phyloP scores from a whole-genome alignment of 106 monocot genomes.

The Cymbidium sinense region DNA sequence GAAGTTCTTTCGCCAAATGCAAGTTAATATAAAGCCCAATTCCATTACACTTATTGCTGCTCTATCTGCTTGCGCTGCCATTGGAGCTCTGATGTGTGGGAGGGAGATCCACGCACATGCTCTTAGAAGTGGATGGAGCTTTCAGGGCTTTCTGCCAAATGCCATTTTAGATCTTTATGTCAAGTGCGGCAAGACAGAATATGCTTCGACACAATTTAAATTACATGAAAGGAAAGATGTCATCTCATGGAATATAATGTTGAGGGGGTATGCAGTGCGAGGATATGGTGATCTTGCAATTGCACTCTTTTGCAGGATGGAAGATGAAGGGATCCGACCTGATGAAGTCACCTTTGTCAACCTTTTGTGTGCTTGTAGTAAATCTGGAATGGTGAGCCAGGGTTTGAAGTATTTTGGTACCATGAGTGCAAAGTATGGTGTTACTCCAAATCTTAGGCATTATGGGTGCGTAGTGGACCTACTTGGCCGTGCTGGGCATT shows the following conservation, averaged over 20 bases:
- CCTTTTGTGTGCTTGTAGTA: slow-evolving; percentile 66
- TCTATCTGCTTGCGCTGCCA: slow-evolving; percentile 55
- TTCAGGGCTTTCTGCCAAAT: slow-evolving; percentile 56
- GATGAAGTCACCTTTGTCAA: slow-evolving; percentile 80
- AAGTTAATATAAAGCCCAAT: slow-evolving; percentile 49
- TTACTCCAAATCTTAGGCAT: slow-evolving; percentile 65
- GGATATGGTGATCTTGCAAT: slow-evolving; percentile 53
- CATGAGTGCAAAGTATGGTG: slow-evolving; percentile 35
- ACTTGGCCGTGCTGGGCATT: slow-evolving; percentile 54
- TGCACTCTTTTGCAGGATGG: slow-evolving; percentile 49
- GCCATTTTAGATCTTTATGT: slow-evolving; percentile 73
- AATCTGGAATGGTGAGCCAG: slow-evolving; percentile 50
- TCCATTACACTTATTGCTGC: slow-evolving; percentile 52
- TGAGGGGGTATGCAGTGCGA: slow-evolving; percentile 45
- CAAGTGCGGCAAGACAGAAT: slow-evolving; percentile 68
- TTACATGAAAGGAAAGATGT: slow-evolving; percentile 44
- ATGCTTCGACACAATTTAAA: slow-evolving; percentile 50
- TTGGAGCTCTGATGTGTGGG: slow-evolving; percentile 69
- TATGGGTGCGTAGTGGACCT: slow-evolving; percentile 94
- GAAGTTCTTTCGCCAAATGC: slow-evolving; percentile 65
- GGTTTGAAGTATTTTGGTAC: slow-evolving; percentile 45
- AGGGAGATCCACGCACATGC: slow-evolving; percentile 80
- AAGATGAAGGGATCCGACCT: slow-evolving; percentile 32
- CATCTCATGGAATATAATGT: slow-evolving; percentile 82
- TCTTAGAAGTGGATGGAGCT: slow-evolving; percentile 40